Base-by-base conservation (phyloP, 2,329 filamentous ascomycete species). In the Epichloe scottii region DNA sequence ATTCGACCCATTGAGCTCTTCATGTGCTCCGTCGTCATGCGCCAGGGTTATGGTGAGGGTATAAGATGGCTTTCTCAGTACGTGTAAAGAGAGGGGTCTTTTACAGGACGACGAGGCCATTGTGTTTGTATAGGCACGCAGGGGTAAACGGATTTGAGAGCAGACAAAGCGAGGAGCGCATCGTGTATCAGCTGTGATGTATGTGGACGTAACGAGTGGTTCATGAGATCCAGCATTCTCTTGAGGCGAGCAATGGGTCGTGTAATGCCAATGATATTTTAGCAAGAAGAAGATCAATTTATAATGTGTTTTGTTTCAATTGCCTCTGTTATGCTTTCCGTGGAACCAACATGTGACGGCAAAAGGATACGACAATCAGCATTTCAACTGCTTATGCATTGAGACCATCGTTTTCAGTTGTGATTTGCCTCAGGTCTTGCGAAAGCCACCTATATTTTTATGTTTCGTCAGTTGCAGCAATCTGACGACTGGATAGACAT, bases 21-120 rank as follows among this genome's bases (percentile, higher is more conserved):
- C 72, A 95, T 98, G 93, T 97, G 90, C 80, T 95, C 88, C 62
- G 90, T 97, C 60, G 91, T 97, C 56, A 95, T 96, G 89, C 82
- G 91, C 70, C 91, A 97, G 77, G 93, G 87, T 58, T 95, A 95
- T 68, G 88, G 88, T 50, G 89, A 95, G 62, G 89, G 79, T 62
- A 91, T 95, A 71, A 82, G 88, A 73, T 95, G 89, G 89, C 71
- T 95, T 71, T 88, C 87, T 51, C 89, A 94, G 77, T 95, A 94
- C 66, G 87, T 94, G 66, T 94, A 85, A 75, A 15, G 34, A 47
- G 53, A 45, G 1, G 19, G 10, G 15, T 30, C 35, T 34, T 17
- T 11, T 19, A 23, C 17, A 46, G 42, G 37, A 40, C n/a, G 49
- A 21, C 3, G 37, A 21, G 41, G 46, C n/a, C 7, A n/a, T 41